A percentile compares a stretch with the other conserved stretches of the same genome.
Conservation (phyloP, 768 basidiomycete genomes). For the Favolaschia claudopus region DNA sequence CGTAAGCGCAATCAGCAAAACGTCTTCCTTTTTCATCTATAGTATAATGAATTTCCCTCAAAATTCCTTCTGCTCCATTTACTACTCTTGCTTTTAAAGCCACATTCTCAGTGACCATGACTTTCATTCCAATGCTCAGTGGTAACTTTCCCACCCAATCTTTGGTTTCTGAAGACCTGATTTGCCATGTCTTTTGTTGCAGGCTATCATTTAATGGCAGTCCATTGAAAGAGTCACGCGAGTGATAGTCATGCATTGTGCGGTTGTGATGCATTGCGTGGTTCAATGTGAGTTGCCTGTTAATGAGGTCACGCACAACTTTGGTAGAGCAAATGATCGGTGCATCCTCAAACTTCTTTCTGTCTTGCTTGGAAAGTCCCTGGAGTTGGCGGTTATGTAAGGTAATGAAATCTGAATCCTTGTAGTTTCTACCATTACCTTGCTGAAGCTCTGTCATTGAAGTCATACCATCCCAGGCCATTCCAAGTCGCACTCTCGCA, state of each 20-base stretch:
- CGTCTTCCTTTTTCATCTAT: background rate
- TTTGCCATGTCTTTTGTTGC: background rate
- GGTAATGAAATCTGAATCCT: too few relatives aligned
- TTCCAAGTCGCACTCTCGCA: background rate
- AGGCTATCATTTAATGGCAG: background rate
- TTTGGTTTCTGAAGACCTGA: background rate
- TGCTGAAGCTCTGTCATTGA: too few relatives aligned
- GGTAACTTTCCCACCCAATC: too few relatives aligned
- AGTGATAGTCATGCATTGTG: background rate
- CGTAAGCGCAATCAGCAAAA: background rate
- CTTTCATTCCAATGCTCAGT: background rate
- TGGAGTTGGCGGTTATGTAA: too few relatives aligned
- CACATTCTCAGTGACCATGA: background rate
- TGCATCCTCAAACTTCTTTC: background rate
- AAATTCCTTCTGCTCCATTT: background rate
- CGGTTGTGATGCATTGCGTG: background rate
- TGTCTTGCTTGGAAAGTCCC: too few relatives aligned
- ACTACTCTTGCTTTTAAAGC: background rate
- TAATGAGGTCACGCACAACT: background rate
- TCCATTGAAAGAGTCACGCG: background rate
- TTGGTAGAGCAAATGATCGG: background rate
- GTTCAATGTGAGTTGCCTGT: background rate
- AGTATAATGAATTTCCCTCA: background rate
- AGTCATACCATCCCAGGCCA: background rate
- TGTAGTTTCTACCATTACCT: too few relatives aligned